Base-by-base conservation (phyloP, 257 asterid species). In the Knoxia roxburghii region DNA sequence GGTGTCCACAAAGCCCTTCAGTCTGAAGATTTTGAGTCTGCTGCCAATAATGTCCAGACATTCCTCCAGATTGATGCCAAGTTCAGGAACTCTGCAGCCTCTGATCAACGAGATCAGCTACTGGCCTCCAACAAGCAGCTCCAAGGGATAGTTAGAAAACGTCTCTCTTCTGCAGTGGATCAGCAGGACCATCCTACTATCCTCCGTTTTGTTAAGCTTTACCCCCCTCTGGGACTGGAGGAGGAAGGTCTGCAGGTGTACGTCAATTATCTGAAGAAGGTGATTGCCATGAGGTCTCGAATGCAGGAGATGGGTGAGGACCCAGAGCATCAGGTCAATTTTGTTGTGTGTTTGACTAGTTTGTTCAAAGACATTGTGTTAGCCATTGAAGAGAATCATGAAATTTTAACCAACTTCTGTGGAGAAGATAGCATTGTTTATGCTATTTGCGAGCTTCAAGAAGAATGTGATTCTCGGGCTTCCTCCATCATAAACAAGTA, bases 401-500 rank as follows among this genome's bases (percentile, higher is more conserved):
- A 84, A 52, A 93, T 89, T 69, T 77, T 93, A 68, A 85, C 87
- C 78, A 75, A 70, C 68, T 80, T 93, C 71, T 93, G 96, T 37
- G 97, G 95, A 32, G 99, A 93, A 83, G 95, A 93, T 80, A 97
- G 89, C 21, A 85, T 90, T 70, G 99, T 90, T 45, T 93, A 88
- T 46, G 97, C 97, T 63, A 86, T 88, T 57, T 88, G 95, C 72
- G 96, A 90, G 82, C 87, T 93, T 60, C 99, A 90, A 65, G 96
- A 90, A 79, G 97, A 93, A 80, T 93, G 99, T 69, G 99, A 93
- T 75, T 83, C 89, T 1, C 75, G 92, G 72, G 99, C 96, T 60
- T 81, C 95, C 14, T 76, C 83, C 61, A 86, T 93, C 74, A 76
- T 93, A 68, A 86, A 83, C 68, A 86, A 88, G 74, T 93, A 85